phyloP scores from a whole-genome alignment of 371 early-diverging fungal genomes.

The Mucor sp. region DNA sequence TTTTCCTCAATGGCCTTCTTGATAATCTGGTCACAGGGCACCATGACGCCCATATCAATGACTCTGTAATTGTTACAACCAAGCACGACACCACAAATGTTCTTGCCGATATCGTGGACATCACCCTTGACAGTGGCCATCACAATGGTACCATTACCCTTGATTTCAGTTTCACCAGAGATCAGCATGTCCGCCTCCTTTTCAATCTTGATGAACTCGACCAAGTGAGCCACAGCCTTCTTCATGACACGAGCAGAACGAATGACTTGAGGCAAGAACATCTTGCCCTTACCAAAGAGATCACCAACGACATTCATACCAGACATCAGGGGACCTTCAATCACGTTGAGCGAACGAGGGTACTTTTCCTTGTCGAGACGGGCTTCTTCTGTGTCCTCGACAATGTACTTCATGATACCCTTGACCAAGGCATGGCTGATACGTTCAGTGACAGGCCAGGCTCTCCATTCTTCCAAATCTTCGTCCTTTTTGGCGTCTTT shows the following conservation, averaged over 20 bases:
- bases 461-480: slow-evolving; percentile 88
- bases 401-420: slow-evolving; percentile 88
- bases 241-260: slow-evolving; percentile 94
- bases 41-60: slow-evolving; percentile 94
- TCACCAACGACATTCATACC: slow-evolving; percentile 95
- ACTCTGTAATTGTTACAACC: slow-evolving; percentile 96
- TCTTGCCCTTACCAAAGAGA: slow-evolving; percentile 90
- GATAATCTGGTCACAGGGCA: slow-evolving; percentile 88
- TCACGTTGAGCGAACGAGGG: slow-evolving; percentile 88
- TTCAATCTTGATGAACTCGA: slow-evolving; percentile 91
- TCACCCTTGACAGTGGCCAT: slow-evolving; percentile 95
- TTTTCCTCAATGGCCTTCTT: slow-evolving; percentile 82
- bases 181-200: slow-evolving; percentile 64
- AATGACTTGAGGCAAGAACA: slow-evolving; percentile 97
- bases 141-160: slow-evolving; percentile 75
- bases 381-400: slow-evolving; percentile 94
- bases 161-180: slow-evolving; percentile 48
- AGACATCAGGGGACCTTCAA: slow-evolving; percentile 93
- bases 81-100: slow-evolving; percentile 92
- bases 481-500: slow-evolving; percentile 74
- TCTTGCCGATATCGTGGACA: slow-evolving; percentile 89
- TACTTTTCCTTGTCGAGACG: slow-evolving; percentile 67
- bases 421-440: slow-evolving; percentile 85
- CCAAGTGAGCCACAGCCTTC: slow-evolving; percentile 91
- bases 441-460: slow-evolving; percentile 71